Percentiles rank a stretch among this genome's conserved stretches.
Conservation (phyloP, 352 stramenopile species). For the Elongisporangium undulatum region DNA sequence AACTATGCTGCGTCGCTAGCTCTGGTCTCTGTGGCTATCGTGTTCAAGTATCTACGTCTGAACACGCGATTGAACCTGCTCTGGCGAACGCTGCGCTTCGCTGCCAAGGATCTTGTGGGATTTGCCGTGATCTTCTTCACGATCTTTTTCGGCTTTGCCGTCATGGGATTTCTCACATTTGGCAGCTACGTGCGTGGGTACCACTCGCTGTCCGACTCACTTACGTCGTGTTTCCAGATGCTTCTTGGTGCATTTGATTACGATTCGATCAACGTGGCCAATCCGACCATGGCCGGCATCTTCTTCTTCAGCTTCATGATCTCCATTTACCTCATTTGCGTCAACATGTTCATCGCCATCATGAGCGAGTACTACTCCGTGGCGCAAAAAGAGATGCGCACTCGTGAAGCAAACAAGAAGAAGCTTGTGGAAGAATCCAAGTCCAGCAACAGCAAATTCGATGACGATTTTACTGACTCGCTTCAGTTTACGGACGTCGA, state of each 20-base stretch:
- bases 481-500: conserved; percentile 61
- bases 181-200: conserved; percentile 61
- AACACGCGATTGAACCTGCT: conserved; percentile 74
- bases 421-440: conserved; percentile 19
- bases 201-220: conserved; percentile 59
- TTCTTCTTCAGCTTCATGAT: conserved; percentile 86
- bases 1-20: conserved; percentile 56
- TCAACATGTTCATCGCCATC: conserved; percentile 86
- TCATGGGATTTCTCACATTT: conserved; percentile 79
- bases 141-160: conserved; percentile 72
- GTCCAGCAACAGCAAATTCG: conserved; percentile 8
- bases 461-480: conserved; percentile 49
- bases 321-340: conserved; percentile 72
- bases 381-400: conserved; percentile 65
- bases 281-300: conserved; percentile 67
- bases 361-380: conserved; percentile 83
- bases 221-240: conserved; percentile 84
- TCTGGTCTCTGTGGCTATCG: conserved; percentile 67
- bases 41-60: conserved; percentile 80
- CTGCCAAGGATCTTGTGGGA: conserved; percentile 63
- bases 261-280: conserved; percentile 57
- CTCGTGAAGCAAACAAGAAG: conserved; percentile 44
- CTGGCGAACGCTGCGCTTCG: conserved; percentile 75
- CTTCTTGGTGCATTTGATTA: conserved; percentile 78
- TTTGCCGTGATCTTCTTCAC: conserved; percentile 81